Conservation (phyloP, 2,329 filamentous ascomycete genomes). For the Chrysosporium queenslandicum region DNA sequence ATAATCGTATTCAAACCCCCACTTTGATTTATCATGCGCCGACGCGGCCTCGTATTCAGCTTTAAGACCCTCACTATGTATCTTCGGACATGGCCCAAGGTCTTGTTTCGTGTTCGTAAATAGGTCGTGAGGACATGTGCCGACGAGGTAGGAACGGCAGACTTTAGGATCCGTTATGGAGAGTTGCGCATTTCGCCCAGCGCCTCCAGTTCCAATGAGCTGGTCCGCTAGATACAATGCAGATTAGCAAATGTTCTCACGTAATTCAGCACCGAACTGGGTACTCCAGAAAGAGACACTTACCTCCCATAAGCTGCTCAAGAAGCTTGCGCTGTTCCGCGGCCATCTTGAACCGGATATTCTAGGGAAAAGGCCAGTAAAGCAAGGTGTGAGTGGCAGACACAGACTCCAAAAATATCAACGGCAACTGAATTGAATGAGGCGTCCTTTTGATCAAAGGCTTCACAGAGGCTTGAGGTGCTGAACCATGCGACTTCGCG, state of each 20-base stretch:
- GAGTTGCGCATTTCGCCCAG: conserved; percentile 67
- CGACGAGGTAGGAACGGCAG: conserved; percentile 86
- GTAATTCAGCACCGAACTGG: not conserved
- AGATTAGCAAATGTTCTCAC: conserved; percentile 22
- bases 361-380: not conserved
- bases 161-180: conserved; percentile 86
- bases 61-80: conserved; percentile 81
- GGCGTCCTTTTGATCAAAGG: not conserved
- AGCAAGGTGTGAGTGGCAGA: not conserved
- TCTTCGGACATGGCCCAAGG: conserved; percentile 75
- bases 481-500: not conserved
- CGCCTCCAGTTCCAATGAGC: conserved; percentile 69
- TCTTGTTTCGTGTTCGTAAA: conserved; percentile 99
- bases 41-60: conserved; percentile 72
- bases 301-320: conserved; percentile 70
- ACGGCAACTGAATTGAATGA: not conserved
- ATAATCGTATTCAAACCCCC: conserved; percentile 94
- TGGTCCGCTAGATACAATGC: conserved; percentile 38
- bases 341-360: conserved; percentile 52
- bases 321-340: conserved; percentile 97
- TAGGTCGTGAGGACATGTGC: conserved; percentile 93
- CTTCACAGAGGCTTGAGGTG: not conserved
- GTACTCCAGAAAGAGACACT: conserved; percentile 8
- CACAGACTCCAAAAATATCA: too few species aligned
- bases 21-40: conserved; percentile 60